Percentiles rank a stretch among this genome's conserved stretches.
Conservation (phyloP, 352 stramenopile genomes). For the Saprolegnia diclina region DNA sequence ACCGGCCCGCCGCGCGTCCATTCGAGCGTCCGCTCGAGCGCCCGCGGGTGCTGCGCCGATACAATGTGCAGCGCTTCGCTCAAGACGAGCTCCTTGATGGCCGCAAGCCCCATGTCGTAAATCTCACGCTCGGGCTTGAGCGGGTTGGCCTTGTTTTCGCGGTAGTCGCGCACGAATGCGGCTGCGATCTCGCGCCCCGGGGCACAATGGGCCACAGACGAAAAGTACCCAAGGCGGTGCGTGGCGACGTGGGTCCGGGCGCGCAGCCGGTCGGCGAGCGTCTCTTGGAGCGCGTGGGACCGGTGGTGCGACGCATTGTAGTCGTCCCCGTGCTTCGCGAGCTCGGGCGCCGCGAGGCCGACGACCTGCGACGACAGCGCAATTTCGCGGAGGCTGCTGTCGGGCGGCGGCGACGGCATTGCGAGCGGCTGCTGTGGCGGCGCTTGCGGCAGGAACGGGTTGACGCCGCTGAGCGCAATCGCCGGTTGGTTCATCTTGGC, state of each 20-base stretch:
- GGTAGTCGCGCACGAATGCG: conserved; percentile 15
- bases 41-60: conserved; percentile 2
- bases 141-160: not conserved
- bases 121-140: not conserved
- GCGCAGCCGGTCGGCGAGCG: conserved; percentile 12
- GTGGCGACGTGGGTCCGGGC: not conserved
- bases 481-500: conserved; percentile 77
- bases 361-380: conserved; percentile 23
- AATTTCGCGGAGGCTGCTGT: conserved; percentile 21
- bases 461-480: not conserved
- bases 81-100: conserved; percentile 13
- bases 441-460: not conserved
- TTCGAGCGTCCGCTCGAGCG: not conserved
- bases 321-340: not conserved
- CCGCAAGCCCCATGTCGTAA: conserved; percentile 1
- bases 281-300: not conserved
- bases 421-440: not conserved
- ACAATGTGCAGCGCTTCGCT: conserved; percentile 13
- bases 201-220: not conserved
- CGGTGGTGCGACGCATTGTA: not conserved
- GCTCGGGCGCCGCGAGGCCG: not conserved
- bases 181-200: conserved; percentile 9
- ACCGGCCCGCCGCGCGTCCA: not conserved
- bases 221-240: not conserved
- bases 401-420: conserved; percentile 13